Evolutionary conservation across 1,284 basidiomycete genomes (phyloP).

Genomic region (Cystobasidium sp.): DNA sequence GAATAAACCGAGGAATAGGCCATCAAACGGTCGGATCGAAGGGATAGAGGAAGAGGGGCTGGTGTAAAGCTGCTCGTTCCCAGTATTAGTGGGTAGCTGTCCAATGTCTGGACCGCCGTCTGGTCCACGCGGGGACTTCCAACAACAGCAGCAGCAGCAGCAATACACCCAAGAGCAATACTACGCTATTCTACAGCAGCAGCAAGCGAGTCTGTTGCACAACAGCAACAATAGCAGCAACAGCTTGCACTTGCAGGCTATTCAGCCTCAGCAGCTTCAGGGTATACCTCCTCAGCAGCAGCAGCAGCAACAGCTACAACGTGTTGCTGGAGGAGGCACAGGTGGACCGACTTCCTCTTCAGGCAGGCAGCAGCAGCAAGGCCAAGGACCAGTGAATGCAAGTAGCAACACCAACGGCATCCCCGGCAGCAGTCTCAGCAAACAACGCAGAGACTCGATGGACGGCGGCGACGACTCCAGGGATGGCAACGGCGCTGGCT

Average conservation of each 20-base stretch:
- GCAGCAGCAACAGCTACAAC: neutral
- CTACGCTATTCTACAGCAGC: slow-evolving; percentile 21
- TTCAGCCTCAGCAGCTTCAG: slow-evolving; percentile 26
- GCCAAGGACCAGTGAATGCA: neutral
- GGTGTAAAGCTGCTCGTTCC: too few species aligned
- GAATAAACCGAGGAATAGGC: too few species aligned
- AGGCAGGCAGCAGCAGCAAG: slow-evolving; percentile 29
- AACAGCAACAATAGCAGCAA: slow-evolving; percentile 12
- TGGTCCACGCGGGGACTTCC: neutral
- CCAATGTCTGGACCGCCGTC: neutral
- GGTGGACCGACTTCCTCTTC: slow-evolving; percentile 18
- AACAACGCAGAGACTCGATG: slow-evolving; percentile 9
- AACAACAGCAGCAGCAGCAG: slow-evolving; percentile 3
- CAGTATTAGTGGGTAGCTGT: too few species aligned
- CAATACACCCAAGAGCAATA: slow-evolving; percentile 25
- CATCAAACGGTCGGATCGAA: too few species aligned
- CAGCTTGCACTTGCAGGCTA: neutral
- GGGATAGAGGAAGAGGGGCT: too few species aligned
- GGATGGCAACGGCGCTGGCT: neutral
- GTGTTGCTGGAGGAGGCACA: neutral
- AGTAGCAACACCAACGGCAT: neutral
- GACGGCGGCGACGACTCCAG: slow-evolving; percentile 15
- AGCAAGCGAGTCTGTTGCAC: neutral
- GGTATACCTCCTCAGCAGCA: slow-evolving; percentile 6
- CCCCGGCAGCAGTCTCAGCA: neutral